Conservation (phyloP, 169 alveolate species). For the Plasmodium knowlesi region DNA sequence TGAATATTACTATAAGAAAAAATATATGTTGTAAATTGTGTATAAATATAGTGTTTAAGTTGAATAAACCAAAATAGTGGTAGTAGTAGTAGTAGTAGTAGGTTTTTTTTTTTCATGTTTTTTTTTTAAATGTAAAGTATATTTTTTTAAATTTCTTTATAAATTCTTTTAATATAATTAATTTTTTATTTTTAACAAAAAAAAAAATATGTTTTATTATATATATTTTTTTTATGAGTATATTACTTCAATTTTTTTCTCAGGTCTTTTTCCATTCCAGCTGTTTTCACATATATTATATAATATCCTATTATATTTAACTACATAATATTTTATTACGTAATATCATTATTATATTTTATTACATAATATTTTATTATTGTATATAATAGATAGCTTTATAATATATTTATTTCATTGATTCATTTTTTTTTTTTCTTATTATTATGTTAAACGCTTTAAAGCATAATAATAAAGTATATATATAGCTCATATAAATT, state of each 20-base stretch:
- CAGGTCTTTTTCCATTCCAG: not conserved
- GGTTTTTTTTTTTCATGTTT: not conserved
- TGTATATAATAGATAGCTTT: not conserved
- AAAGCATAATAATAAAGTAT: not conserved
- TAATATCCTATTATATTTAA: not conserved
- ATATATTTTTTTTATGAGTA: not conserved
- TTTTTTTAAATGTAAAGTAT: not conserved
- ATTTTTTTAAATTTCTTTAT: not conserved
- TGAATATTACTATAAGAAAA: not conserved
- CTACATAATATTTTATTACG: not conserved
- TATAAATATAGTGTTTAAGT: not conserved
- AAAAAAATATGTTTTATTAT: not conserved
- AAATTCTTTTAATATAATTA: not conserved
- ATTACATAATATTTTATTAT: not conserved
- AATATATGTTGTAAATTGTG: not conserved
- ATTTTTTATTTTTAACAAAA: not conserved
- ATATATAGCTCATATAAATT: not conserved
- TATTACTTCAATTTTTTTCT: not conserved
- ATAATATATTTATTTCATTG: not conserved
- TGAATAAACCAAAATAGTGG: not conserved
- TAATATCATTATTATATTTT: not conserved
- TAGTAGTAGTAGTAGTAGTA: not conserved
- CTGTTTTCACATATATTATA: not conserved
- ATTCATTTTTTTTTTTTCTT: conserved; percentile 11
- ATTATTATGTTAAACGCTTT: conserved; percentile 1